Evolutionary conservation across 176 grass and related monocot genomes (phyloP).

Genomic region (Oryza nivara): DNA sequence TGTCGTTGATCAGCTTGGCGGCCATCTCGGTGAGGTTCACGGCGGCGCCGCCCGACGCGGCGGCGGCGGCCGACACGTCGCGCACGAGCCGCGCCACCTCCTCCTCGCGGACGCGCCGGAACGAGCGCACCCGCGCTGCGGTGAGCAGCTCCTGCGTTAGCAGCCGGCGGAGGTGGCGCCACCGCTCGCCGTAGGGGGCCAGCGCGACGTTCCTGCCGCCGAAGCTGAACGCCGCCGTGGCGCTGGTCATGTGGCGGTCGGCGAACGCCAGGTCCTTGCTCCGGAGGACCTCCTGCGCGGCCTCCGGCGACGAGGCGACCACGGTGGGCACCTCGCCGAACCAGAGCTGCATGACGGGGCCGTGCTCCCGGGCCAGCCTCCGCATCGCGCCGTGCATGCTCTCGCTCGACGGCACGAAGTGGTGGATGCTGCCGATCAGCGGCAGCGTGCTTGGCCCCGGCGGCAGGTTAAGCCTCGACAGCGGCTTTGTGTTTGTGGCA

Average conservation of each 20-base stretch:
- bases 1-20: background rate
- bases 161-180: no score
- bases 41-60: background rate
- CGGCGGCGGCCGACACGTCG: background rate
- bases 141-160: conserved; percentile 27
- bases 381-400: background rate
- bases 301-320: conserved; percentile 31
- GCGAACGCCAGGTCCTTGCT: background rate
- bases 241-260: no score
- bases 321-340: conserved; percentile 29
- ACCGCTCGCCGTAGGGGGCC: background rate
- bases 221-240: no score
- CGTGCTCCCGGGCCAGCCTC: background rate
- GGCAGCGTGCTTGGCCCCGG: conserved; percentile 28
- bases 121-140: conserved; percentile 12
- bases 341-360: background rate
- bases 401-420: background rate
- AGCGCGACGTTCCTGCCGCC: background rate
- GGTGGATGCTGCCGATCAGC: conserved; percentile 31
- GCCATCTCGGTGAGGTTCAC: background rate
- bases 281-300: background rate
- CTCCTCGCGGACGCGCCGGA: conserved; percentile 20
- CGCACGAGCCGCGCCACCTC: conserved; percentile 1
- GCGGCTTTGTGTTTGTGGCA: background rate
- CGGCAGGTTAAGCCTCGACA: background rate